phyloP scores from a whole-genome alignment of 164 flowering plant species.

The Buxus sempervirens region DNA sequence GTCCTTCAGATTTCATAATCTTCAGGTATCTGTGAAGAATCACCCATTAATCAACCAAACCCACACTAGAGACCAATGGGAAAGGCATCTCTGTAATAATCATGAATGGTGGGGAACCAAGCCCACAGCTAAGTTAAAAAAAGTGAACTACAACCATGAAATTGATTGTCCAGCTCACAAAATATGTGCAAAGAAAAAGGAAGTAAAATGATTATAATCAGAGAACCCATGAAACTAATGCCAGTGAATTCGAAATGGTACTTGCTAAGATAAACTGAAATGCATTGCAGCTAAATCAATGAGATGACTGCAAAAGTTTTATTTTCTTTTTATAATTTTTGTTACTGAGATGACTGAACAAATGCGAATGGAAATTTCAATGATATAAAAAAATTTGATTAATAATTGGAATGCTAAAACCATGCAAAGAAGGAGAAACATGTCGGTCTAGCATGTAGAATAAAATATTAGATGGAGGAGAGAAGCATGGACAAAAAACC shows the following conservation, averaged over 20 bases:
- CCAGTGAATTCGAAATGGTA: neutral
- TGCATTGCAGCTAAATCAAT: neutral
- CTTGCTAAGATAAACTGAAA: neutral
- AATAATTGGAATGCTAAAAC: neutral
- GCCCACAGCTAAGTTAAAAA: neutral
- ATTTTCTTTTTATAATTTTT: too few species aligned
- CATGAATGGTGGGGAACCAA: neutral
- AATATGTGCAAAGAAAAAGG: neutral
- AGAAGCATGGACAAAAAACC: too few species aligned
- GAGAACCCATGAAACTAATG: neutral
- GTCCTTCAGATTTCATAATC: conserved; percentile 70
- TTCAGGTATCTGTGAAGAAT: conserved; percentile 58
- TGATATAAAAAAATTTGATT: neutral
- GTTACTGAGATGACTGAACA: neutral
- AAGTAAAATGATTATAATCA: neutral
- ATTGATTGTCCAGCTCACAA: neutral
- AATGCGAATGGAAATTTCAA: neutral
- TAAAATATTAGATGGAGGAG: too few species aligned
- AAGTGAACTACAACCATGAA: neutral
- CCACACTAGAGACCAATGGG: neutral
- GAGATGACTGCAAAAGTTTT: too few species aligned
- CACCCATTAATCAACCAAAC: conserved; percentile 5
- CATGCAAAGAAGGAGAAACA: neutral
- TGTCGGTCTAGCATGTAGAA: neutral
- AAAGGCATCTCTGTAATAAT: neutral